These are phyloP conservation scores for Monosporascus sp. DNA, from an alignment of 2,329 filamentous ascomycete genomes.

Conservation along the genomic window DNA sequence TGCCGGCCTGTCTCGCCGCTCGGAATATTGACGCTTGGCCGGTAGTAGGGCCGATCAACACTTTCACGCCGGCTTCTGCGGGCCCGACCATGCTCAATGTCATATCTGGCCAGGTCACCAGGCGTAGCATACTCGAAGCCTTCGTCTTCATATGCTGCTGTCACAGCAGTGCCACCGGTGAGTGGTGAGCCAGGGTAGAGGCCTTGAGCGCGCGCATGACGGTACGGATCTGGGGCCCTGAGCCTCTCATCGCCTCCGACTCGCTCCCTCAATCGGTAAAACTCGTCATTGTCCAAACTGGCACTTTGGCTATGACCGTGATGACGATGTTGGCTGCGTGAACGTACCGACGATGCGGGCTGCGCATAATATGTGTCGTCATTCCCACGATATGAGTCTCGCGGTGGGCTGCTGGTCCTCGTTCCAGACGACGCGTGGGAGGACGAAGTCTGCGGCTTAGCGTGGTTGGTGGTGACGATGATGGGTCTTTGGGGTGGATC, in stretches of 20 bases:
- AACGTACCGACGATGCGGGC: constrained; percentile 52
- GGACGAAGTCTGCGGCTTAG: constrained; percentile 33
- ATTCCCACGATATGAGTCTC: constrained; percentile 47
- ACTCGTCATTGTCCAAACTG: constrained; percentile 47
- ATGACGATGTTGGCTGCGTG: constrained; percentile 39
- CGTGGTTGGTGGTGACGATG: constrained; percentile 50
- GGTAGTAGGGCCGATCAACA: constrained; percentile 48
- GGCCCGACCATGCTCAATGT: constrained; percentile 47
- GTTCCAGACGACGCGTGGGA: constrained; percentile 32
- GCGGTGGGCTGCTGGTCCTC: constrained; percentile 40
- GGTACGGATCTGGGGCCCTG: constrained; percentile 39
- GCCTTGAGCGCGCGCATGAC: constrained; percentile 39
- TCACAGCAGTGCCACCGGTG: constrained; percentile 33
- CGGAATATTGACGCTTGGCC: constrained; percentile 46
- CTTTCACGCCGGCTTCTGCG: constrained; percentile 46
- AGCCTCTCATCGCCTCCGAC: constrained; percentile 35
- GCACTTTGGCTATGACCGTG: constrained; percentile 37
- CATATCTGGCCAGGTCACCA: constrained; percentile 55
- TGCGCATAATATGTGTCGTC: constrained; percentile 51
- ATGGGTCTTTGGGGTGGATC: constrained; percentile 49
- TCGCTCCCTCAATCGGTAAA: constrained; percentile 43
- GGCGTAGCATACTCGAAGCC: constrained; percentile 61
- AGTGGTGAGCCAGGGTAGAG: constrained; percentile 39
- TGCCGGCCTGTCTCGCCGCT: constrained; percentile 43
- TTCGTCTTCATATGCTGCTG: constrained; percentile 49